These are phyloP conservation scores for Meredithiella fracta DNA, from an alignment of 2,329 filamentous ascomycete genomes.

Conservation along the genomic window DNA sequence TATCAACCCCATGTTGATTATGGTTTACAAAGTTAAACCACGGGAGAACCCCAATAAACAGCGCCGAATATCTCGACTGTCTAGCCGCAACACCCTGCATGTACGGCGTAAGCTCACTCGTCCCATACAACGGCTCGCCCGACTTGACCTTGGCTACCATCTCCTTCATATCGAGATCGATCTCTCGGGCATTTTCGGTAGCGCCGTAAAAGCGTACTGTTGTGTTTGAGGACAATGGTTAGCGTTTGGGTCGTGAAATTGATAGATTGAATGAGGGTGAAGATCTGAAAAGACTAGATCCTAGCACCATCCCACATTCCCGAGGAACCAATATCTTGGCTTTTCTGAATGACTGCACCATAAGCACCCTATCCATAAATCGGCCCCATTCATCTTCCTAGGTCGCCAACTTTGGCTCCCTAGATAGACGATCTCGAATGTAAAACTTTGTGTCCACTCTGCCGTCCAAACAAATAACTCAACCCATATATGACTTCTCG, in stretches of 20 bases:
- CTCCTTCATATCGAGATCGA: conserved; percentile 93
- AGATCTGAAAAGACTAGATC: too few relatives aligned
- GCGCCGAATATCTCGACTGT: conserved; percentile 79
- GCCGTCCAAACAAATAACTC: not conserved
- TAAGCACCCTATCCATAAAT: too few relatives aligned
- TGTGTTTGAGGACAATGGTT: not conserved
- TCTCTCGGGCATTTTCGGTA: conserved; percentile 77
- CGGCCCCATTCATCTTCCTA: too few relatives aligned
- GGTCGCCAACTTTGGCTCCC: too few relatives aligned
- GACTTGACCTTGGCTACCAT: conserved; percentile 95
- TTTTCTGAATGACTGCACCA: too few relatives aligned
- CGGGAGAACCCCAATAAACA: conserved; percentile 70
- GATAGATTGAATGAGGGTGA: too few relatives aligned
- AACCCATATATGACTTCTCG: not conserved
- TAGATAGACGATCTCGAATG: too few relatives aligned
- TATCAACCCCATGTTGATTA: conserved; percentile 87
- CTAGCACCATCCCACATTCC: not conserved
- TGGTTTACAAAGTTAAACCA: conserved; percentile 99
- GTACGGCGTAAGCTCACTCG: conserved; percentile 60
- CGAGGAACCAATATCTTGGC: not conserved
- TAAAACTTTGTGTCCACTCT: too few relatives aligned
- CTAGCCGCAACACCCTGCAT: conserved; percentile 86
- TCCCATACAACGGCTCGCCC: conserved; percentile 78
- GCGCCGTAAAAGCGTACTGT: conserved; percentile 94
- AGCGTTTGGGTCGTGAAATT: too few relatives aligned